Evolutionary conservation across 805 yeast species (phyloP), one percentile per base, ranked within the genome.

Genomic region (Cyberlindnera maritima): DNA sequence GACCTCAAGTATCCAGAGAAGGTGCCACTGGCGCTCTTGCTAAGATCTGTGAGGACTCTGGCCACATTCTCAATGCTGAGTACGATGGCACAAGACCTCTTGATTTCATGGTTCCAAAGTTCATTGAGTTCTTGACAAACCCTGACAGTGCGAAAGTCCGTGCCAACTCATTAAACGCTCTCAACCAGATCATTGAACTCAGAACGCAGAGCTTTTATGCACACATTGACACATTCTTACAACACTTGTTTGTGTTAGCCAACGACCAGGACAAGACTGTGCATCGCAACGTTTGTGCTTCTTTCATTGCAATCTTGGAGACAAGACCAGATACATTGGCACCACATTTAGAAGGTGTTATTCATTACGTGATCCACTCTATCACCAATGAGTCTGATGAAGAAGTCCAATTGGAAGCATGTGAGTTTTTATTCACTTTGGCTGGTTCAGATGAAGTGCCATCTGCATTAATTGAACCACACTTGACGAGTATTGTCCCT

Each of bases 41-140:
- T 33, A 89, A 91, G 64, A 85, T 94, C 42, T 88, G 96, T 71
- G 99, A 94, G 63, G 99, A 94, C 66, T 80, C 88, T 23, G 80
- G 82, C 9, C 69, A 71, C 39, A 66, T 76, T 32, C 75, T 94
- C 48, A 90, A 88, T 60, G 65, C 73, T 41, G 85, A 81, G 48
- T 78, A 80, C 65, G 71, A 77, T 46, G 85, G 87, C 4, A 76
- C 78, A 47, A 69, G 81, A 46, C 96, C 96, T 0, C 69, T 85
- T 53, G 80, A 79, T 44, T 76, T 74, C 48, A 72, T 92, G 71
- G 74, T 88, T 21, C 84, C 87, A 14, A 75, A 77, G 44, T 79
- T 90, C 44, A 66, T 90, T 38, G 68, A 73, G 44, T 71, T 87
- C 39, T 65, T 77, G 52, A 40, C 41, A 9, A 53, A 53, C 11